Conservation (phyloP, 2,329 filamentous ascomycete genomes). For the Penicillium sp. region DNA sequence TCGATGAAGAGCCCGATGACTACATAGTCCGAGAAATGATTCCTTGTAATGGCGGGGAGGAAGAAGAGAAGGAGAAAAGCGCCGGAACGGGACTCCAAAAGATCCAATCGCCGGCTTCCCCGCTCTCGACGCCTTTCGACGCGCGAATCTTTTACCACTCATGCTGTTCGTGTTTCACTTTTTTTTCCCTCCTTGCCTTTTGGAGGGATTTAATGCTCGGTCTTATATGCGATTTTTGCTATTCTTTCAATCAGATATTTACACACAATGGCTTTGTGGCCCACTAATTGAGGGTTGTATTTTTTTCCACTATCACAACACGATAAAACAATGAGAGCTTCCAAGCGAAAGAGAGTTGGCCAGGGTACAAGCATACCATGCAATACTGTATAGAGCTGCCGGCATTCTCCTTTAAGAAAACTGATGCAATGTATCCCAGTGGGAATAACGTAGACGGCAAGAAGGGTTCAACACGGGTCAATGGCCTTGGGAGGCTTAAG, state of each 20-base stretch:
- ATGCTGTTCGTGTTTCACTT: slow-evolving; percentile 2
- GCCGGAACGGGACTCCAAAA: slow-evolving; percentile 33
- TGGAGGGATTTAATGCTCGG: not conserved
- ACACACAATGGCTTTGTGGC: not conserved
- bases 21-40: slow-evolving; percentile 40
- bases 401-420: not conserved
- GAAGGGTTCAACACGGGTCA: not conserved
- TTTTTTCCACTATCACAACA: not conserved
- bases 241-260: not conserved
- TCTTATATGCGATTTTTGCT: not conserved
- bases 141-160: slow-evolving; percentile 16
- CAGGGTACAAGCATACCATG: not conserved
- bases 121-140: slow-evolving; percentile 29
- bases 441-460: not conserved
- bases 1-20: slow-evolving; percentile 33
- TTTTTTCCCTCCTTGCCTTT: not conserved
- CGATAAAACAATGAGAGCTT: not conserved
- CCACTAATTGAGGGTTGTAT: not conserved
- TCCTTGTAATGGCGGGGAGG: slow-evolving; percentile 31
- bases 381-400: not conserved
- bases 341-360: not conserved
- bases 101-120: slow-evolving; percentile 32
- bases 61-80: slow-evolving; percentile 33
- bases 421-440: not conserved
- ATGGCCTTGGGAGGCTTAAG: not conserved